Base-by-base conservation (phyloP, 768 basidiomycete species). In the Pisolithus tinctorius region DNA sequence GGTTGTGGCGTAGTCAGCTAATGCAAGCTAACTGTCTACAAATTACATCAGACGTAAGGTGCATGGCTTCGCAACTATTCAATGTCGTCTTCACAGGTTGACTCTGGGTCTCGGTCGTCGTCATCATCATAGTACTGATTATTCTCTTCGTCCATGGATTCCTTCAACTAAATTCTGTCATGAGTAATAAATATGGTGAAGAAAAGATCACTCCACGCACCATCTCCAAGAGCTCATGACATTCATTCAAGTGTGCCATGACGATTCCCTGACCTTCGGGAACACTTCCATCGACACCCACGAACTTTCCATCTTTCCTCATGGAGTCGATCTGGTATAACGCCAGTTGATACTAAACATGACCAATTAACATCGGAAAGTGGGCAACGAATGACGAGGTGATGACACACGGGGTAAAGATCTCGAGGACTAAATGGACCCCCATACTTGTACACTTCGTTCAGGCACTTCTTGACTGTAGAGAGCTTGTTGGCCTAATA, bases 201-300 rank as follows among this genome's bases (percentile, higher is more conserved):
- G 42, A 23, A n/a, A 48, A 51, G 7, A 27, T 31, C 23, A 16
- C 23, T 4, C 45, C 29, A 63, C 79, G 38, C 57, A 89, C 89
- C 93, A 97, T 95, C 71, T 93, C 93, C 11, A 97, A 74, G 50
- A 97, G 72, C 66, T 97, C 95, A 62, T 98, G 95, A 53, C 93
- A 95, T 69, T 98, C 95, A 56, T 87, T 93, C 47, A 98, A 71
- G 67, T 97, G 93, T 4, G 95, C 94, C 77, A 93, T 93, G 48
- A 98, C 79, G 59, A 95, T 92, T 13, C 91, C 95, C 65, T 98
- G 95, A 2, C 95, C 95, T 66, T 98, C 95, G 1, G 95, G 95
- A 58, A 98, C 81, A 26, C 77, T 74, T 1, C 95, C 94, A 60
- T 96, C 94, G 16, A 80, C 75, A 23, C 91, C 89, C 25, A 93